Evolutionary conservation across 495 filamentous ascomycete species (phyloP), one percentile per base, ranked within the genome.

Genomic region (Articulospora tetracladia): DNA sequence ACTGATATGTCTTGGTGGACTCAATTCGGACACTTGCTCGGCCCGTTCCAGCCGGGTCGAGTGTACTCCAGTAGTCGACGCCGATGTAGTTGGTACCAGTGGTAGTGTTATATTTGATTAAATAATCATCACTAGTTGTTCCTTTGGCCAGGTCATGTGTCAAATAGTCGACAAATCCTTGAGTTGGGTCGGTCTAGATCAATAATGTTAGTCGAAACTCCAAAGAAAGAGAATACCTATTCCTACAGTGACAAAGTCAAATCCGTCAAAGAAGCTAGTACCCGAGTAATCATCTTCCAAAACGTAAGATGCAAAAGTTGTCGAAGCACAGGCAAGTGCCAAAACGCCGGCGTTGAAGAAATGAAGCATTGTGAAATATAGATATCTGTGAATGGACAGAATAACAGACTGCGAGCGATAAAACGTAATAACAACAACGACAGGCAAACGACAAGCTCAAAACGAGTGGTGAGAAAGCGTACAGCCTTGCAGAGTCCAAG

Each of bases 1-100:
- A 73, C 44, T 77, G 86, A 70, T 83, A 95, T 23, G 78, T 71
- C 58, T 85, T 82, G 58, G 84, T 89, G 72, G 83, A 88, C 50
- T 79, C 78, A 13, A 95, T 75, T 10, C 90, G 85, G 20, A 90
- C 80, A 7, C 86, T 87, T 1, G 77, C 70, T 22, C 90, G 88
- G 13, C 90, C 89, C 10, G 87, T 86, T 47, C 51, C 50, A 58
- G 15, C 57, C 66, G 30, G 73, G 63, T 24, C 53, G 68, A 59
- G 58, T 69, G 62, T 66, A 66, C 25, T 65, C 65, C 44, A 73
- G 68, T 77, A 75, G 26, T 75, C 78, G 26, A 78, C 72, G 20
- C 27, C 70, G 26, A 68, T 68, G 47, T 19, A 73, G 70, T 27
- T 79, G 75, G 19, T 70, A 65, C 55, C 69, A 77, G 52, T 74